A percentile compares a stretch with the other conserved stretches of the same genome.
phyloP scores from a whole-genome alignment of 2,329 filamentous ascomycete species.

The Plectosphaerella plurivora region DNA sequence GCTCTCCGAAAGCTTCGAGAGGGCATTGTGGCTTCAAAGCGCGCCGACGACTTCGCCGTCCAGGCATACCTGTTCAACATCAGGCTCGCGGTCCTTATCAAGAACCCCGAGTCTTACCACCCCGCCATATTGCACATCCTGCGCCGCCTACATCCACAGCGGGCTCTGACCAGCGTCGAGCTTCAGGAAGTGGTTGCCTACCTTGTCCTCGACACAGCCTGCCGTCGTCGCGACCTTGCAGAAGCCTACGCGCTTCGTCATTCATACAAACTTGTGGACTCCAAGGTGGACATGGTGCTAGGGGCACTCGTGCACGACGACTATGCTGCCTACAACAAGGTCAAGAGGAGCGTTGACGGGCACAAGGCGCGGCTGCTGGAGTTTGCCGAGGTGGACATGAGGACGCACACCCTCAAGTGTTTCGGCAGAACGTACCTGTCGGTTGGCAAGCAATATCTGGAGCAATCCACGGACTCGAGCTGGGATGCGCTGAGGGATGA shows the following conservation, averaged over 20 bases:
- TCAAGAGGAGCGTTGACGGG: conserved; percentile 70
- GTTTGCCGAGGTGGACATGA: conserved; percentile 71
- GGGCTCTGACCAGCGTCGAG: conserved; percentile 67
- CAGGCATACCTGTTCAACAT: conserved; percentile 90
- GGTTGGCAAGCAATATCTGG: conserved; percentile 65
- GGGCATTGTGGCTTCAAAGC: conserved; percentile 74
- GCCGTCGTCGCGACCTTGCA: conserved; percentile 69
- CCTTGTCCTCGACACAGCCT: conserved; percentile 82
- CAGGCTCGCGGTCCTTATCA: conserved; percentile 73
- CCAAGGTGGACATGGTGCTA: conserved; percentile 66
- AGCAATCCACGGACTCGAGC: conserved; percentile 60
- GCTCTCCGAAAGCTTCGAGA: conserved; percentile 91
- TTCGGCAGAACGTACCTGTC: conserved; percentile 77
- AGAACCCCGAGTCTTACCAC: conserved; percentile 83
- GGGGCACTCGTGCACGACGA: conserved; percentile 73
- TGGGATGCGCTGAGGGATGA: conserved; percentile 68
- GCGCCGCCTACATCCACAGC: conserved; percentile 60
- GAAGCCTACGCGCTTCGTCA: conserved; percentile 67
- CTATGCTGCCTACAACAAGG: conserved; percentile 72
- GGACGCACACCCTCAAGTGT: conserved; percentile 77
- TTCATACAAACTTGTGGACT: conserved; percentile 57
- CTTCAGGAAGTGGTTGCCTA: conserved; percentile 76
- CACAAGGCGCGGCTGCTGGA: conserved; percentile 77
- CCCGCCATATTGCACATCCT: conserved; percentile 81
- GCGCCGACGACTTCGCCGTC: conserved; percentile 77